A percentile compares a stretch with the other conserved stretches of the same genome.
Conservation (phyloP, 257 asterid species). For the Handroanthus guayacan region DNA sequence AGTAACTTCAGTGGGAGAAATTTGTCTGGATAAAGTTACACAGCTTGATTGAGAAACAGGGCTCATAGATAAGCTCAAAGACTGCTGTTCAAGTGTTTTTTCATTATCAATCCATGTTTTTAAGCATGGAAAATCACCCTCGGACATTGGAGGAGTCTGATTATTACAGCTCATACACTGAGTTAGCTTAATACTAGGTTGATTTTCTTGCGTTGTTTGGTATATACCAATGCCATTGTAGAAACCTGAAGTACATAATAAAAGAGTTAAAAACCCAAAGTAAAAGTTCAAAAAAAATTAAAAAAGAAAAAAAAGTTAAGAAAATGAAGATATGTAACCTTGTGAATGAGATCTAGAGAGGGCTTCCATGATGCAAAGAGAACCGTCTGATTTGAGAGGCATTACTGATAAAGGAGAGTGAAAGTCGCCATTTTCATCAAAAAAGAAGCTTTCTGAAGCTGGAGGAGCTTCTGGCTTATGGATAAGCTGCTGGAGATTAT, state of each 20-base stretch:
- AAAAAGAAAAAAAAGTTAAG: not conserved
- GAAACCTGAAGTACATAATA: too few species aligned
- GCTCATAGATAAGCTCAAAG: conserved; percentile 68
- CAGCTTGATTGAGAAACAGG: conserved; percentile 81
- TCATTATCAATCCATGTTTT: conserved; percentile 57
- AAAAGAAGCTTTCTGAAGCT: conserved; percentile 47
- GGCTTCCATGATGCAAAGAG: conserved; percentile 77
- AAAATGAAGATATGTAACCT: conserved; percentile 35
- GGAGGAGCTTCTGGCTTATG: conserved; percentile 25
- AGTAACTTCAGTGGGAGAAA: conserved; percentile 31
- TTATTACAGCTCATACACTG: conserved; percentile 26
- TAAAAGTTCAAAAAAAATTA: not conserved
- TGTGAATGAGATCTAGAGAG: conserved; percentile 56
- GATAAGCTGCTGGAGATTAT: conserved; percentile 16
- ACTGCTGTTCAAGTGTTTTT: conserved; percentile 43
- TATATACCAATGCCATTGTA: conserved; percentile 42
- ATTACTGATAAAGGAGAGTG: conserved; percentile 53
- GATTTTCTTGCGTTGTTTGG: conserved; percentile 39
- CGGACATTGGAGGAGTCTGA: conserved; percentile 42
- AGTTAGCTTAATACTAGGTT: not conserved
- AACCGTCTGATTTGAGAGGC: conserved; percentile 76
- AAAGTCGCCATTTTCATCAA: conserved; percentile 49
- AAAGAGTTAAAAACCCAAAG: too few species aligned
- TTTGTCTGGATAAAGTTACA: conserved; percentile 55
- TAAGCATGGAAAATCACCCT: conserved; percentile 39